Conservation (phyloP, 2,329 filamentous ascomycete genomes). For the Stenocarpella maydis region DNA sequence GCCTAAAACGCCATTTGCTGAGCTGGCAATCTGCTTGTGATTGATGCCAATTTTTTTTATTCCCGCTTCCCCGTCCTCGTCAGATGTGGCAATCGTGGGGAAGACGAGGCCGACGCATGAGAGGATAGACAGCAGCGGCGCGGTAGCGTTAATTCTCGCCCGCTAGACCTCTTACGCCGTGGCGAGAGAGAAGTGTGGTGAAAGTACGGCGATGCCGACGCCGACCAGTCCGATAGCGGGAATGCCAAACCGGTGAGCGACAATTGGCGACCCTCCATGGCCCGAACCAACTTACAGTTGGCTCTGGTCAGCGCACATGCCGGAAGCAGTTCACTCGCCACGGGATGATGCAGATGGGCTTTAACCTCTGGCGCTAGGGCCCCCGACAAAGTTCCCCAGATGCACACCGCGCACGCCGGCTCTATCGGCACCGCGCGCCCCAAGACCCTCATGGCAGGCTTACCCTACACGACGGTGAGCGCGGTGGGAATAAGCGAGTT, state of each 20-base stretch:
- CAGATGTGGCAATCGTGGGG: conserved; percentile 13
- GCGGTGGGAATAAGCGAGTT: conserved; percentile 2
- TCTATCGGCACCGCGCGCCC: conserved; percentile 15
- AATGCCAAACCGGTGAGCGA: conserved; percentile 27
- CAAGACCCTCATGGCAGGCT: not conserved
- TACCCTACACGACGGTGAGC: not conserved
- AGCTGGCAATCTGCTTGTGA: conserved; percentile 3
- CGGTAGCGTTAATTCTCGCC: conserved; percentile 21
- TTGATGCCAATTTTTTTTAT: conserved; percentile 7
- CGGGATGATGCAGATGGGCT: not conserved
- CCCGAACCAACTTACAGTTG: not conserved
- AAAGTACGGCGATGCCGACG: conserved; percentile 29
- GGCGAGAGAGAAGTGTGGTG: not conserved
- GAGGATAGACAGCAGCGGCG: conserved; percentile 8
- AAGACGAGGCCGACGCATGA: conserved; percentile 25
- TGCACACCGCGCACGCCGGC: conserved; percentile 12
- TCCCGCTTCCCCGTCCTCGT: not conserved
- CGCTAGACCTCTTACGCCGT: conserved; percentile 17
- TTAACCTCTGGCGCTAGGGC: conserved; percentile 21
- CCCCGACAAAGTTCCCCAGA: conserved; percentile 16
- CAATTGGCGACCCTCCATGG: conserved; percentile 22
- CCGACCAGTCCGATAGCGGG: conserved; percentile 22
- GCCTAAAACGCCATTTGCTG: conserved; percentile 10
- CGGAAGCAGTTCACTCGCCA: conserved; percentile 14
- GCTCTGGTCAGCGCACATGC: conserved; percentile 13